A percentile compares a stretch with the other conserved stretches of the same genome.
These are phyloP conservation scores for Viola pubescens DNA, from an alignment of 441 rosid genomes.

Conservation along the genomic window DNA sequence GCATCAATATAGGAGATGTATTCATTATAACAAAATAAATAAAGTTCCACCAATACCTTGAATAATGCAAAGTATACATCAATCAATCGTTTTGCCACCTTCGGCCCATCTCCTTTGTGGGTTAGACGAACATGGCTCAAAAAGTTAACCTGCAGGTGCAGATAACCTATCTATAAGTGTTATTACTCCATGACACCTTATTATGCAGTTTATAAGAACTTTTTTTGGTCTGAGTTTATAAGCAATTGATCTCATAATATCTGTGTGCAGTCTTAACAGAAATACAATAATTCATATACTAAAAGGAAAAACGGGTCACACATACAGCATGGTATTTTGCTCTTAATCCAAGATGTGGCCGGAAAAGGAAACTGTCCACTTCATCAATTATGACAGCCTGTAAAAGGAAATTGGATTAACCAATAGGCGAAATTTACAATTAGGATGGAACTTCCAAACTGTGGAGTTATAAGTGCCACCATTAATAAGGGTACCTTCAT, in stretches of 20 bases:
- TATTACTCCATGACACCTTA: too few species aligned
- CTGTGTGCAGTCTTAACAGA: too few species aligned
- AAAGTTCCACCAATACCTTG: slow-evolving; percentile 47
- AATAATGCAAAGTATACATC: slow-evolving; percentile 93
- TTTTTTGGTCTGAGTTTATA: too few species aligned
- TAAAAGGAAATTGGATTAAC: slow-evolving; percentile 15
- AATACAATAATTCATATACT: too few species aligned
- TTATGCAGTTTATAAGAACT: too few species aligned
- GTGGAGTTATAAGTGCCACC: too few species aligned
- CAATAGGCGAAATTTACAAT: slow-evolving; percentile 6
- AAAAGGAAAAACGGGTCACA: too few species aligned
- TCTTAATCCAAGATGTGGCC: slow-evolving; percentile 77
- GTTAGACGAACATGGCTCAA: slow-evolving; percentile 75
- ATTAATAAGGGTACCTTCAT: slow-evolving; percentile 71
- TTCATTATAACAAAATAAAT: too few species aligned
- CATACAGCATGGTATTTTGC: slow-evolving; percentile 91
- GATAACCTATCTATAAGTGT: too few species aligned
- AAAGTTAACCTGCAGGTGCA: slow-evolving; percentile 91
- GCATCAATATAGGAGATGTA: too few species aligned
- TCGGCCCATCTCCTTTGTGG: slow-evolving; percentile 83
- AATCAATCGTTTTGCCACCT: slow-evolving; percentile 79
- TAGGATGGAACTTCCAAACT: background rate
- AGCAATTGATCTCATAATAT: too few species aligned
- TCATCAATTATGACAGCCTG: slow-evolving; percentile 94
- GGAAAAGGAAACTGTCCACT: slow-evolving; percentile 86